A percentile compares a stretch with the other conserved stretches of the same genome.
phyloP scores from a whole-genome alignment of 2,329 filamentous ascomycete genomes.

The Xylaria sp. region DNA sequence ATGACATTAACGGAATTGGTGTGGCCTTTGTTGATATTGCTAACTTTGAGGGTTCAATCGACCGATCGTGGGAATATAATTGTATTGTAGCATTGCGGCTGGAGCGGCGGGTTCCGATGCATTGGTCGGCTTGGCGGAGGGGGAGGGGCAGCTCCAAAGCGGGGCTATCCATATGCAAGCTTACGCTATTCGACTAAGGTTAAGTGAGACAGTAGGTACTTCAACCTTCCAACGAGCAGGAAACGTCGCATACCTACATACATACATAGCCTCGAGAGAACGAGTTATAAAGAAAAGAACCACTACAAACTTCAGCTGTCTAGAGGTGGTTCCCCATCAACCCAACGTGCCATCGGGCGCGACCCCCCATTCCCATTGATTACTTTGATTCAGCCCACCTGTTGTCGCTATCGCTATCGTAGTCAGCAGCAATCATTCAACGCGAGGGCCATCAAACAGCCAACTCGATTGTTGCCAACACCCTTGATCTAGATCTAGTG shows the following conservation, averaged over 20 bases:
- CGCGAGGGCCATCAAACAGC: not conserved
- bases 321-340: not conserved
- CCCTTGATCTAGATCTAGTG: not conserved
- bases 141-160: constrained; percentile 7
- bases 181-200: not conserved
- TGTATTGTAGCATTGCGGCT: not conserved
- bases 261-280: not conserved
- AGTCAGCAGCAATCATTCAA: constrained; percentile 13
- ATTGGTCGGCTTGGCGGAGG: not conserved
- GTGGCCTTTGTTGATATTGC: not conserved
- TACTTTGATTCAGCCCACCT: not conserved
- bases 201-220: not conserved
- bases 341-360: constrained; percentile 1
- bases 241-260: constrained; percentile 6
- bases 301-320: not conserved
- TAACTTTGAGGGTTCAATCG: no score
- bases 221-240: not conserved
- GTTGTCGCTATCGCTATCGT: constrained; percentile 9
- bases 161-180: constrained; percentile 23
- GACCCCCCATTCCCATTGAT: not conserved
- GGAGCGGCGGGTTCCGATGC: not conserved
- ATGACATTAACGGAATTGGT: no score
- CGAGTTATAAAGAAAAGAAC: not conserved
- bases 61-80: not conserved
- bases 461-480: not conserved